phyloP scores from a whole-genome alignment of 805 yeast species.

The Pichia exigua region DNA sequence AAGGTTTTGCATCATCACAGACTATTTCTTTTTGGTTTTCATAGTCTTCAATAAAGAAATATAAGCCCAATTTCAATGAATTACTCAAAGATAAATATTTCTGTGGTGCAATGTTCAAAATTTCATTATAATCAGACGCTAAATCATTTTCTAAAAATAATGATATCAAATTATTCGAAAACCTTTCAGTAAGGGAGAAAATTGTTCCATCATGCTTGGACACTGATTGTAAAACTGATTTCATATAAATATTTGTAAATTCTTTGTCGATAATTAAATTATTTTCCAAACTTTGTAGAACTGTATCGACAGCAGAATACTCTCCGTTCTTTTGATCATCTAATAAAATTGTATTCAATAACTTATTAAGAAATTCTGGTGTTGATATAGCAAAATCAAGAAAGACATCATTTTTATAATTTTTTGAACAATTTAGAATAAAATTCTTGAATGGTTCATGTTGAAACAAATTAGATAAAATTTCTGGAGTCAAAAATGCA shows the following conservation, averaged over 20 bases:
- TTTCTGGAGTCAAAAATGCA: conserved; percentile 29
- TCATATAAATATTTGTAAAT: conserved; percentile 12
- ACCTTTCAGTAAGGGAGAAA: background rate
- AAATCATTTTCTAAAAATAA: background rate
- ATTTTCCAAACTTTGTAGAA: conserved; percentile 18
- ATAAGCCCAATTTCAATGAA: conserved; percentile 18
- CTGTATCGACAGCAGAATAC: background rate
- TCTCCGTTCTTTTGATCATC: background rate
- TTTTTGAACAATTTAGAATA: conserved; percentile 16
- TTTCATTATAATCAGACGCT: background rate
- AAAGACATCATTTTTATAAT: conserved; percentile 19
- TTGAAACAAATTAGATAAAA: conserved; percentile 28
- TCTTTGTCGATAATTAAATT: conserved; percentile 9
- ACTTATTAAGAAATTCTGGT: conserved; percentile 12
- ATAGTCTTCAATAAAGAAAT: conserved; percentile 8
- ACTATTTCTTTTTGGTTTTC: background rate
- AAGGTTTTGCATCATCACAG: background rate
- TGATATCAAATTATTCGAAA: background rate
- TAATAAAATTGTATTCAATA: conserved; percentile 6
- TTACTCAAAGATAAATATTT: conserved; percentile 16
- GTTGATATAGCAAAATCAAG: conserved; percentile 11
- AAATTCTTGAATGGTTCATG: conserved; percentile 14
- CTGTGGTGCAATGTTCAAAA: conserved; percentile 10
- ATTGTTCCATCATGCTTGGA: conserved; percentile 6
- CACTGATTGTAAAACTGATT: conserved; percentile 8